Percentiles rank a stretch among this genome's conserved stretches.
phyloP scores from a whole-genome alignment of 495 filamentous ascomycete species.

The Penicillium tannophilum region DNA sequence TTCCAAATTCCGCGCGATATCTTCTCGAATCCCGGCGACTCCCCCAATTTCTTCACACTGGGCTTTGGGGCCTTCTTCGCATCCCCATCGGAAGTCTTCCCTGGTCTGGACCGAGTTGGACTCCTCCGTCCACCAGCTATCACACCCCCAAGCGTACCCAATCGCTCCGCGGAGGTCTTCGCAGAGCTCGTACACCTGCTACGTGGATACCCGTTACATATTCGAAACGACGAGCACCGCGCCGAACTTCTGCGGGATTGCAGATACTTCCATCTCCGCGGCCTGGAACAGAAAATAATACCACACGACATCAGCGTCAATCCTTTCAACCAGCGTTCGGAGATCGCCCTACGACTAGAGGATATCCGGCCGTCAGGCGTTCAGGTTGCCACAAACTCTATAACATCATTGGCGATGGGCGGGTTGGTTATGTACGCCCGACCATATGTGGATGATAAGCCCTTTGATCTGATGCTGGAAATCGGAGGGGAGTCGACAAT shows the following conservation, averaged over 20 bases:
- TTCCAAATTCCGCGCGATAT: slow-evolving; percentile 91
- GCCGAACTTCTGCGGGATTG: slow-evolving; percentile 81
- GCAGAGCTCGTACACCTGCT: slow-evolving; percentile 81
- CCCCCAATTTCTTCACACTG: slow-evolving; percentile 93
- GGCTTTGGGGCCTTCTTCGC: slow-evolving; percentile 91
- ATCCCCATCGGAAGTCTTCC: slow-evolving; percentile 77
- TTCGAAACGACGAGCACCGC: slow-evolving; percentile 77
- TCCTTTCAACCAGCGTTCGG: slow-evolving; percentile 60
- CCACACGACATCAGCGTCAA: slow-evolving; percentile 79
- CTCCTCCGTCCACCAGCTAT: slow-evolving; percentile 92
- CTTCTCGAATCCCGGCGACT: slow-evolving; percentile 82
- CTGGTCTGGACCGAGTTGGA: slow-evolving; percentile 74
- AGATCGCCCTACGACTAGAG: slow-evolving; percentile 81
- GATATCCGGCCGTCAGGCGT: slow-evolving; percentile 86
- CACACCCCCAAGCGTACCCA: slow-evolving; percentile 76
- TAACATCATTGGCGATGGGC: slow-evolving; percentile 26
- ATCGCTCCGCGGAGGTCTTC: slow-evolving; percentile 78
- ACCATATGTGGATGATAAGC: slow-evolving; percentile 75
- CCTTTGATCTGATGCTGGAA: slow-evolving; percentile 78
- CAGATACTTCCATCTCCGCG: slow-evolving; percentile 90
- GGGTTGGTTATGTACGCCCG: slow-evolving; percentile 79
- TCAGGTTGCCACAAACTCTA: slow-evolving; percentile 55
- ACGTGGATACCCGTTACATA: slow-evolving; percentile 82
- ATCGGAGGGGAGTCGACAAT: slow-evolving; percentile 69
- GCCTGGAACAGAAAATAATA: slow-evolving; percentile 85